Percentiles rank a stretch among this genome's conserved stretches.
These are phyloP conservation scores for Ilex asprella DNA, from an alignment of 257 asterid genomes.

Conservation along the genomic window DNA sequence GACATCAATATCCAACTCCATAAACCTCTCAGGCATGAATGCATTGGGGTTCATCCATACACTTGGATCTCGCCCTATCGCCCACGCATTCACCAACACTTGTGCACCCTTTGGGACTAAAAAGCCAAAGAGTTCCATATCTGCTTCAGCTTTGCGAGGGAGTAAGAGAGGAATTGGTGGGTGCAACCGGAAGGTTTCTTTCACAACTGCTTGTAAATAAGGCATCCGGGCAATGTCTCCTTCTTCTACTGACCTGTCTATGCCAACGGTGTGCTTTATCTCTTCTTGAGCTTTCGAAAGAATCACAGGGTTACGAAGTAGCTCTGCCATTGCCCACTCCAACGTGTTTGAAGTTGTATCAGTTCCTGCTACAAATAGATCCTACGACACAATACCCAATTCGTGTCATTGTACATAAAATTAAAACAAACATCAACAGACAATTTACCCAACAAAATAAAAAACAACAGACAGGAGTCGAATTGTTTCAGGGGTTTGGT, in stretches of 20 bases:
- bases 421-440: too few relatives aligned
- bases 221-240: conserved; percentile 21
- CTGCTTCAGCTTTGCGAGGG: conserved; percentile 20
- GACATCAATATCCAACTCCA: conserved; percentile 17
- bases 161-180: conserved; percentile 19
- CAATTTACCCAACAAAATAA: too few relatives aligned
- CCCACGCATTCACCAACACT: conserved; percentile 34
- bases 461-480: too few relatives aligned
- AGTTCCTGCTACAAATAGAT: conserved; percentile 14
- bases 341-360: conserved; percentile 23
- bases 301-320: conserved; percentile 12
- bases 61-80: conserved; percentile 26
- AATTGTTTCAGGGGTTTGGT: too few relatives aligned
- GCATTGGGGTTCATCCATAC: conserved; percentile 20
- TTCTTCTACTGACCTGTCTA: conserved; percentile 15
- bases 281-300: conserved; percentile 10
- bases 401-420: too few relatives aligned
- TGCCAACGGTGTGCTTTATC: conserved; percentile 10
- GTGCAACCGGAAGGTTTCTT: conserved; percentile 35
- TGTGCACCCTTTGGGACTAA: conserved; percentile 20
- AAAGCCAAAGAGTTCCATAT: conserved; percentile 21
- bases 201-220: conserved; percentile 24
- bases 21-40: conserved; percentile 33
- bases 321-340: conserved; percentile 34
- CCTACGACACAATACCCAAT: conserved; percentile 1